These are phyloP conservation scores for Arthrobotrys pseudoclavata DNA, from an alignment of 2,329 filamentous ascomycete genomes.

Conservation along the genomic window DNA sequence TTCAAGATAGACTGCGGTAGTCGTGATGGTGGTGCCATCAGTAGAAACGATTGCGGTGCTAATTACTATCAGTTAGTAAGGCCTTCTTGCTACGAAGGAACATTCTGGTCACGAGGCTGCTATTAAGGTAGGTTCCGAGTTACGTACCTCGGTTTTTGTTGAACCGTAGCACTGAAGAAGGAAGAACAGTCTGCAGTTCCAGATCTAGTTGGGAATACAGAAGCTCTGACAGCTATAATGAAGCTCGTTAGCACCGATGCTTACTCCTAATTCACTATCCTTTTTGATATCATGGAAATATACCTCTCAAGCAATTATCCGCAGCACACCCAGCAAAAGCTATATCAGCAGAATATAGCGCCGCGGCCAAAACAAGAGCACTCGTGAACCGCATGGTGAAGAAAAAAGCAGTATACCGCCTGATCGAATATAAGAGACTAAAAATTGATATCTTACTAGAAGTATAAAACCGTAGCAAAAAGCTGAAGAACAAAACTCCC, in stretches of 20 bases:
- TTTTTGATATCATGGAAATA: background rate
- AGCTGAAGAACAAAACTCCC: background rate
- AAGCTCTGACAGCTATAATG: conserved; percentile 19
- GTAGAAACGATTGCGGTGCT: conserved; percentile 34
- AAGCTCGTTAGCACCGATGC: background rate
- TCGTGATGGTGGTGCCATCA: background rate
- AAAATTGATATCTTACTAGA: too few species aligned
- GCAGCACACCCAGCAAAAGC: conserved; percentile 11
- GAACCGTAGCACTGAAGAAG: conserved; percentile 15
- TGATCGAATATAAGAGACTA: background rate
- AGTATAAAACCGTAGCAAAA: background rate
- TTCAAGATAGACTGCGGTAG: conserved; percentile 23
- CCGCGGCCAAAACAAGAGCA: background rate
- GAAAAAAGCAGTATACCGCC: background rate
- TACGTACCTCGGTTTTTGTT: conserved; percentile 3
- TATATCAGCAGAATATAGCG: conserved; percentile 4
- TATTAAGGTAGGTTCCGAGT: too few species aligned
- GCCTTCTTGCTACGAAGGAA: background rate
- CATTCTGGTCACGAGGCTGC: too few species aligned
- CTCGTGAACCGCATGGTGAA: conserved; percentile 2
- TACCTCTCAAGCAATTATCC: conserved; percentile 36
- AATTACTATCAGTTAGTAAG: conserved; percentile 4
- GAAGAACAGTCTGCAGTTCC: conserved; percentile 35
- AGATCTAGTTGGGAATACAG: conserved; percentile 21
- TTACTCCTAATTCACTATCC: background rate